These are phyloP conservation scores for Podospora pseudopauciseta DNA, from an alignment of 495 filamentous ascomycete species.

Conservation along the genomic window DNA sequence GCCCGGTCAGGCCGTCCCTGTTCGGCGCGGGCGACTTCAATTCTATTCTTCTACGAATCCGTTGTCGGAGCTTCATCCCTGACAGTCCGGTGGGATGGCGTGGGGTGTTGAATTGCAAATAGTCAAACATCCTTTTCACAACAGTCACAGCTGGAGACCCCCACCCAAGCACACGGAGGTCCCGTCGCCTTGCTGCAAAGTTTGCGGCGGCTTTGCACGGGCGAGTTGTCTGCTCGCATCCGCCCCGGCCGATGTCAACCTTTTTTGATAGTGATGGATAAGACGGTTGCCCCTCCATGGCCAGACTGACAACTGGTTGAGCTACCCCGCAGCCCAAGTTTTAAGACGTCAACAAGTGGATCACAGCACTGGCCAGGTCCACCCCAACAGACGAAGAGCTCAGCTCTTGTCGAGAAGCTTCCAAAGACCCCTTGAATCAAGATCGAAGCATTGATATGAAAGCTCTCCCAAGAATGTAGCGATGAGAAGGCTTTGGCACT, in stretches of 20 bases:
- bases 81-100: slow-evolving; percentile 6
- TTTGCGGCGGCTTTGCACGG: neutral
- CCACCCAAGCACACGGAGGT: neutral
- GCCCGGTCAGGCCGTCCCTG: neutral
- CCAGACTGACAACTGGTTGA: neutral
- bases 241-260: neutral
- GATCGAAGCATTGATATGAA: neutral
- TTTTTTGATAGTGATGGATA: neutral
- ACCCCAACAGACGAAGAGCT: neutral
- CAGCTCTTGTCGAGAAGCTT: slow-evolving; percentile 8
- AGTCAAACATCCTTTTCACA: neutral
- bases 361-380: neutral
- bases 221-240: too few species aligned
- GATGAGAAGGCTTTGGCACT: neutral
- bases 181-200: neutral
- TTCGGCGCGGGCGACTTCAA: neutral
- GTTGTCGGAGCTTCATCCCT: slow-evolving; percentile 24
- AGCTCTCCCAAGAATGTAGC: neutral
- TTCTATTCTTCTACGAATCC: slow-evolving; percentile 1
- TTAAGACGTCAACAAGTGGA: slow-evolving; percentile 10
- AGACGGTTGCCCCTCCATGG: neutral
- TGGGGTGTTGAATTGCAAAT: slow-evolving; percentile 4
- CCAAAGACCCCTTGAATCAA: neutral
- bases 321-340: slow-evolving; percentile 17
- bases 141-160: neutral